These are phyloP conservation scores for Achaetomium macrosporum DNA, from an alignment of 2,329 filamentous ascomycete genomes.

Conservation along the genomic window DNA sequence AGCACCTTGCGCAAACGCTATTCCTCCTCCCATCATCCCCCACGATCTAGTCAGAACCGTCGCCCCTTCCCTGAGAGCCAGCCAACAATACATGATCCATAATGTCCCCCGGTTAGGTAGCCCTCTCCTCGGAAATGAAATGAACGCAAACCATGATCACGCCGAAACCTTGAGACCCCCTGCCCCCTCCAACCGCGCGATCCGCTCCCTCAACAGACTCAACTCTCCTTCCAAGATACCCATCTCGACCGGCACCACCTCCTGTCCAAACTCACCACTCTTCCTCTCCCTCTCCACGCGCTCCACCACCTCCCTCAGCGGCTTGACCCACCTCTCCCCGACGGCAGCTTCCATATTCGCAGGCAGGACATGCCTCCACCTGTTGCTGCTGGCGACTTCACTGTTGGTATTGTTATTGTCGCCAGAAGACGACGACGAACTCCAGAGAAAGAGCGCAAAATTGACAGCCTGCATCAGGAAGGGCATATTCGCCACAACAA, in stretches of 20 bases:
- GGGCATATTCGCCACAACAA: conserved; percentile 45
- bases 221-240: conserved; percentile 17
- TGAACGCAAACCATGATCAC: too few relatives aligned
- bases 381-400: conserved; percentile 6
- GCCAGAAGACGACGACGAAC: neutral
- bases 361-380: conserved; percentile 45
- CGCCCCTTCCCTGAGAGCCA: too few relatives aligned
- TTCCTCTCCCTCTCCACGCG: conserved; percentile 6
- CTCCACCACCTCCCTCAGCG: conserved; percentile 41
- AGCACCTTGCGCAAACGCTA: too few relatives aligned
- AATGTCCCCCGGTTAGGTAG: too few relatives aligned
- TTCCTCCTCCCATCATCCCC: too few relatives aligned
- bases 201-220: conserved; percentile 21
- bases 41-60: too few relatives aligned
- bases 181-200: conserved; percentile 16
- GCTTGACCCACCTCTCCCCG: conserved; percentile 53
- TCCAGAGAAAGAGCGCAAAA: conserved; percentile 53
- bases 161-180: conserved; percentile 7
- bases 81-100: too few relatives aligned
- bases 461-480: conserved; percentile 57
- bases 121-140: too few relatives aligned
- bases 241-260: conserved; percentile 1
- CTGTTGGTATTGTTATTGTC: too few relatives aligned
- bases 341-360: conserved; percentile 52
- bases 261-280: conserved; percentile 4